These are phyloP conservation scores for Hypericum androsaemum DNA, from an alignment of 345 rosid genomes.

Conservation along the genomic window DNA sequence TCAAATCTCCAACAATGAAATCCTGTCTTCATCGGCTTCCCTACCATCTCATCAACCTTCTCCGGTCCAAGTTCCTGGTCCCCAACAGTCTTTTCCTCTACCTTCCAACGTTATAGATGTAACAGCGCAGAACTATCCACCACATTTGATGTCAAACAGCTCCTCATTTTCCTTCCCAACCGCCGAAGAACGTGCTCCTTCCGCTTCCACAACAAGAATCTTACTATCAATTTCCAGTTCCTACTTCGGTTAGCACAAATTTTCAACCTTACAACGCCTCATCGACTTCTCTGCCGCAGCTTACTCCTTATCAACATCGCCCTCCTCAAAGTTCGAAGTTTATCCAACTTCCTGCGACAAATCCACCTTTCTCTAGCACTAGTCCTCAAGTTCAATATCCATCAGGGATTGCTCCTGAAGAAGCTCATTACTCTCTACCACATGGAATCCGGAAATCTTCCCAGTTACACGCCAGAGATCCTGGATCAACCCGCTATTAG, in stretches of 20 bases:
- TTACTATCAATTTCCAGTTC: constrained; percentile 9
- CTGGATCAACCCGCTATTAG: constrained; percentile 17
- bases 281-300: constrained; percentile 16
- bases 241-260: constrained; percentile 11
- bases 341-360: constrained; percentile 17
- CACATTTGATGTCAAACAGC: constrained; percentile 14
- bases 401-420: constrained; percentile 12
- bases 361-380: constrained; percentile 13
- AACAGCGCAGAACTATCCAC: constrained; percentile 16
- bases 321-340: constrained; percentile 6
- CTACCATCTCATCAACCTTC: constrained; percentile 24
- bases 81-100: constrained; percentile 14
- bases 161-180: constrained; percentile 21
- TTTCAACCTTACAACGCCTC: constrained; percentile 13
- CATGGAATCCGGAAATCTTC: constrained; percentile 13
- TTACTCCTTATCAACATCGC: constrained; percentile 9
- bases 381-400: constrained; percentile 14
- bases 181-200: constrained; percentile 9
- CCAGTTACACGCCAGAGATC: constrained; percentile 12
- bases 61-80: constrained; percentile 10
- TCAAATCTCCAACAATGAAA: constrained; percentile 14
- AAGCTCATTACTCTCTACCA: constrained; percentile 17
- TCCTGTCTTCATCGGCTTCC: constrained; percentile 17
- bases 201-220: constrained; percentile 16
- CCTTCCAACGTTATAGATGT: constrained; percentile 10